Base-by-base conservation (phyloP, 2,329 filamentous ascomycete species). In the Endocalyx cinctus region DNA sequence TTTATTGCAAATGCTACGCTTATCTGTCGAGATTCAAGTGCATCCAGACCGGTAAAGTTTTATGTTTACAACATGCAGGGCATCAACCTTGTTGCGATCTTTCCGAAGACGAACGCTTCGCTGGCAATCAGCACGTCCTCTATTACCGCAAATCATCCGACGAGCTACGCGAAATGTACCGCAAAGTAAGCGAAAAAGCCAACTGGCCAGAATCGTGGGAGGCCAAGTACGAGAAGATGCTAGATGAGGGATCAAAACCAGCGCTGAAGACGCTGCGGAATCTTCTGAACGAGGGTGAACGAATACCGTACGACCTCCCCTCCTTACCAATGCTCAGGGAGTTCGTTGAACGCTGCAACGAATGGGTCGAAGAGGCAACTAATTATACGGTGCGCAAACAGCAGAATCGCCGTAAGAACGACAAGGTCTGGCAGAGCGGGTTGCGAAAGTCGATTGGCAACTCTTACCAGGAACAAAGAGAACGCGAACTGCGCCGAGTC, bases 361-460 rank as follows among this genome's bases (percentile, higher is more conserved):
- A 94, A 57, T 96, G 94, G 85, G 87, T 96, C 43, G 92, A 97
- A 52, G 90, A 97, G 64, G 92, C 92, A 45, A 92, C 87, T 52
- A 89, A 85, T 56, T 98, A 94, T 67, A 95, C 89, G 53, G 89
- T 92, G 38, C 85, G 92, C 49, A 98, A 98, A 67, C 90, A 96
- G 66, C 90, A 96, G 63, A 94, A 94, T 55, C 84, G 92, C 43
- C 87, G 90, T 41, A 97, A 97, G 64, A 94, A 84, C 59, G 90
- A 96, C 52, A 92, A 87, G 55, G 77, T 77, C 27, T 92, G 84
- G 79, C 84, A 87, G 45, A 82, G 78, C 51, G 76, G 80, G 35
- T 77, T 76, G 48, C 72, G 81, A 31, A 90, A 84, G 59, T 82
- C 80, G 32, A 77, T 84, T 34, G 66, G 69, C 13, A 66, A 49